A percentile compares a stretch with the other conserved stretches of the same genome.
These are phyloP conservation scores for Blastobotrys illinoisensis DNA, from an alignment of 1,139 yeast genomes.

Conservation along the genomic window DNA sequence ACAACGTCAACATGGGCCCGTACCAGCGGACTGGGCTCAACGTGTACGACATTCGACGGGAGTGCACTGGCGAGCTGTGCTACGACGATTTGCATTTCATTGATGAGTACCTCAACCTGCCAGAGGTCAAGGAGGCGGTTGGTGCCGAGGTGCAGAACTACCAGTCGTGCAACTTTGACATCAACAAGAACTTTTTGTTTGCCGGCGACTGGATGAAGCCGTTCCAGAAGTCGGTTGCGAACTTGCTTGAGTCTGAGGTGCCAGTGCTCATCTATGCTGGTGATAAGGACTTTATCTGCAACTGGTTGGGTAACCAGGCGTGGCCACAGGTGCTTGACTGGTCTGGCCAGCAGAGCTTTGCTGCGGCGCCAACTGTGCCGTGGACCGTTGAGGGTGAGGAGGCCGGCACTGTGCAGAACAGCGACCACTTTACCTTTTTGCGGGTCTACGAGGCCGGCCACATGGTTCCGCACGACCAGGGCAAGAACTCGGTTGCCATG, in stretches of 20 bases:
- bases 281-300: slow-evolving; percentile 84
- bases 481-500: slow-evolving; percentile 67
- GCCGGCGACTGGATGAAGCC: slow-evolving; percentile 64
- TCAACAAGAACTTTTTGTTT: slow-evolving; percentile 48
- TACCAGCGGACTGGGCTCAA: slow-evolving; percentile 57
- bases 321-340: slow-evolving; percentile 48
- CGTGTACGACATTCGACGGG: slow-evolving; percentile 61
- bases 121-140: slow-evolving; percentile 58
- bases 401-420: slow-evolving; percentile 60
- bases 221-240: slow-evolving; percentile 56
- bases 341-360: slow-evolving; percentile 19
- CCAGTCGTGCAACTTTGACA: slow-evolving; percentile 52
- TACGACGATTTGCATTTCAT: slow-evolving; percentile 53
- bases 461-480: slow-evolving; percentile 78
- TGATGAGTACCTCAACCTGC: slow-evolving; percentile 54
- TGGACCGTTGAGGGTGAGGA: slow-evolving; percentile 44
- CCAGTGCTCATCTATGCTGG: slow-evolving; percentile 87
- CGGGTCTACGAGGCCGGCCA: slow-evolving; percentile 65
- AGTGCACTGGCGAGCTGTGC: slow-evolving; percentile 53
- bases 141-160: slow-evolving; percentile 50
- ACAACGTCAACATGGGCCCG: slow-evolving; percentile 47
- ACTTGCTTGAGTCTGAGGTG: slow-evolving; percentile 51
- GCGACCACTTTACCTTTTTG: slow-evolving; percentile 53
- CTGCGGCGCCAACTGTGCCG: slow-evolving; percentile 50
- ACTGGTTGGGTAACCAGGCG: slow-evolving; percentile 83